Conservation (phyloP, 2,329 filamentous ascomycete species). For the Beauveria caledonica region DNA sequence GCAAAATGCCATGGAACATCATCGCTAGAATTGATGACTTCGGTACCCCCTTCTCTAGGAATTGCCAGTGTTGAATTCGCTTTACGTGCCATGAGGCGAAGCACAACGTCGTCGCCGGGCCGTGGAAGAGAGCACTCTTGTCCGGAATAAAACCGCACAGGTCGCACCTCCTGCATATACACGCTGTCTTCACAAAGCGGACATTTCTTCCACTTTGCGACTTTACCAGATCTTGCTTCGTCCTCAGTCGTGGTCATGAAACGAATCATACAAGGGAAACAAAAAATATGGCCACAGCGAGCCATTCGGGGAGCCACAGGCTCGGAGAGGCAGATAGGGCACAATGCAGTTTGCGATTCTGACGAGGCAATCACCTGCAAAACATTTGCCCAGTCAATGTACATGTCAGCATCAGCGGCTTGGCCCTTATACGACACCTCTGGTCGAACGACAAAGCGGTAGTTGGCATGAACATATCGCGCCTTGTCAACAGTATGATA, state of each 20-base stretch:
- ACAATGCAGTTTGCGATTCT: conserved; percentile 79
- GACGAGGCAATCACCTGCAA: conserved; percentile 86
- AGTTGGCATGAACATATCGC: conserved; percentile 87
- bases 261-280: conserved; percentile 82
- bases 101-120: conserved; percentile 80
- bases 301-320: conserved; percentile 95
- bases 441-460: conserved; percentile 90
- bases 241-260: conserved; percentile 87
- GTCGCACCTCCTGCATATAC: conserved; percentile 83
- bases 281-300: conserved; percentile 95
- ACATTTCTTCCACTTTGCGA: conserved; percentile 83
- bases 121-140: conserved; percentile 75
- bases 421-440: conserved; percentile 71
- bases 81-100: conserved; percentile 75
- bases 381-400: conserved; percentile 84
- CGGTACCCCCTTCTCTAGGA: conserved; percentile 68
- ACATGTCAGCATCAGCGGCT: conserved; percentile 76
- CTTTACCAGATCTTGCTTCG: conserved; percentile 59
- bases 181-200: conserved; percentile 91
- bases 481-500: conserved; percentile 89
- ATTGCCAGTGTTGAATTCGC: conserved; percentile 78
- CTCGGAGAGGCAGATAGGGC: conserved; percentile 88
- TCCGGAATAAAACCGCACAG: conserved; percentile 83
- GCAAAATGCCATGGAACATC: conserved; percentile 93
- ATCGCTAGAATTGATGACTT: conserved; percentile 59